Evolutionary conservation across 257 asterid genomes (phyloP).

Genomic region (Prunella vulgaris): DNA sequence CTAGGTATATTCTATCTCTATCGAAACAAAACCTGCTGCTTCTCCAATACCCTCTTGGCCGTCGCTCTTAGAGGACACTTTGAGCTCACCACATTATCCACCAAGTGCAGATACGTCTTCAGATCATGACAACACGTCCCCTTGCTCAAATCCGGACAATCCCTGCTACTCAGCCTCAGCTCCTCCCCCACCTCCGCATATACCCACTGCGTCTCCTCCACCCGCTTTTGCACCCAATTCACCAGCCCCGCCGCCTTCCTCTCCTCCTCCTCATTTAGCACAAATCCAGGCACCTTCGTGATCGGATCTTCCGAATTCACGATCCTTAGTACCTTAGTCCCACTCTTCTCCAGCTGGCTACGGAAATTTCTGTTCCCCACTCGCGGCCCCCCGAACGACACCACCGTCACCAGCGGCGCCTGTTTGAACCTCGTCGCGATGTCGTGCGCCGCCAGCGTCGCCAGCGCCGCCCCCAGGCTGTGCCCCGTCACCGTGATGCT

Average conservation of each 20-base stretch:
- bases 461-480: conserved; percentile 90
- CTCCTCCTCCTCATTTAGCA: conserved; percentile 31
- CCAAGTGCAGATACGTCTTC: conserved; percentile 76
- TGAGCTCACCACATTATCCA: conserved; percentile 52
- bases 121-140: conserved; percentile 69
- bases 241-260: conserved; percentile 29
- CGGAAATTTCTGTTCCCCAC: conserved; percentile 68
- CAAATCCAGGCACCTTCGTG: conserved; percentile 81
- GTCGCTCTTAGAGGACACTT: conserved; percentile 62
- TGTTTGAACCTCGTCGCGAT: conserved; percentile 42
- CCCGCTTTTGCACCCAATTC: conserved; percentile 48
- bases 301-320: conserved; percentile 74
- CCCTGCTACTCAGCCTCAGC: conserved; percentile 59
- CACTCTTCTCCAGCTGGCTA: conserved; percentile 45
- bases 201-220: conserved; percentile 65
- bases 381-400: conserved; percentile 90
- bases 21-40: conserved; percentile 21
- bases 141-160: conserved; percentile 43
- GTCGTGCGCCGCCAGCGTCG: conserved; percentile 81
- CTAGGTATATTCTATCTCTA: too few species aligned
- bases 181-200: conserved; percentile 88
- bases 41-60: conserved; percentile 45
- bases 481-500: conserved; percentile 93
- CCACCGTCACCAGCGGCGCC: conserved; percentile 76
- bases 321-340: conserved; percentile 60